A percentile compares a stretch with the other conserved stretches of the same genome.
Evolutionary conservation across 192 early-diverging fungal genomes (phyloP).

Genomic region (Gamsiella multidivaricata): DNA sequence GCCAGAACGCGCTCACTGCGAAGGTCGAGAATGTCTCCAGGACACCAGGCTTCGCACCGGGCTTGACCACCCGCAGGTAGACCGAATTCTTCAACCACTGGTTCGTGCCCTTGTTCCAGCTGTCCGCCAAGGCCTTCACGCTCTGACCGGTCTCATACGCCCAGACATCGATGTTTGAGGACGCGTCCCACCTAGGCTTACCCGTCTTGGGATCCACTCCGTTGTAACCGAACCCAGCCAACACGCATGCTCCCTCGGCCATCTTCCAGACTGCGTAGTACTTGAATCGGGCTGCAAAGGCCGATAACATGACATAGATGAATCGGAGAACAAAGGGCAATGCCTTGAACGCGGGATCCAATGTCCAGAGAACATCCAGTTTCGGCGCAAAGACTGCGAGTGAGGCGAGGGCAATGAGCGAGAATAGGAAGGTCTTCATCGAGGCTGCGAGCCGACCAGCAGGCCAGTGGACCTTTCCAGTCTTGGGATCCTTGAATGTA

Average conservation of each 20-base stretch:
- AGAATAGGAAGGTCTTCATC: constrained; percentile 44
- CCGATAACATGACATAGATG: constrained; percentile 68
- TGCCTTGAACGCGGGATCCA: constrained; percentile 44
- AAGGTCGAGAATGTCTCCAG: constrained; percentile 82
- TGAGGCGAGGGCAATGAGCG: constrained; percentile 43
- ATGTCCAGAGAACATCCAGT: constrained; percentile 38
- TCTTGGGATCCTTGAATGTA: constrained; percentile 41
- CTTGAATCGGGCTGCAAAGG: constrained; percentile 73
- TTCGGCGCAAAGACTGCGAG: constrained; percentile 53
- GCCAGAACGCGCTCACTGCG: constrained; percentile 91
- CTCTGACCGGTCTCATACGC: constrained; percentile 83
- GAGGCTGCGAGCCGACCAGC: constrained; percentile 33
- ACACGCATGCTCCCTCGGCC: constrained; percentile 84
- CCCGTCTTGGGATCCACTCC: constrained; percentile 70
- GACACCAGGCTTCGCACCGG: constrained; percentile 64
- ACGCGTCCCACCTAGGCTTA: constrained; percentile 67
- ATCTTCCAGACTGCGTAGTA: constrained; percentile 95
- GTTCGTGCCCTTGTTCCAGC: constrained; percentile 94
- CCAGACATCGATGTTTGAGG: constrained; percentile 81
- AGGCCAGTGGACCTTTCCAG: constrained; percentile 50
- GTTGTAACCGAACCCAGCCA: constrained; percentile 87
- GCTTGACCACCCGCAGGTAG: constrained; percentile 72
- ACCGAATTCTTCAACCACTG: constrained; percentile 90
- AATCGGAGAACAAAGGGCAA: constrained; percentile 57
- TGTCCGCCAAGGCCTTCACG: constrained; percentile 77